Conservation (phyloP, 441 rosid species). For the Flueggea neowawraea region DNA sequence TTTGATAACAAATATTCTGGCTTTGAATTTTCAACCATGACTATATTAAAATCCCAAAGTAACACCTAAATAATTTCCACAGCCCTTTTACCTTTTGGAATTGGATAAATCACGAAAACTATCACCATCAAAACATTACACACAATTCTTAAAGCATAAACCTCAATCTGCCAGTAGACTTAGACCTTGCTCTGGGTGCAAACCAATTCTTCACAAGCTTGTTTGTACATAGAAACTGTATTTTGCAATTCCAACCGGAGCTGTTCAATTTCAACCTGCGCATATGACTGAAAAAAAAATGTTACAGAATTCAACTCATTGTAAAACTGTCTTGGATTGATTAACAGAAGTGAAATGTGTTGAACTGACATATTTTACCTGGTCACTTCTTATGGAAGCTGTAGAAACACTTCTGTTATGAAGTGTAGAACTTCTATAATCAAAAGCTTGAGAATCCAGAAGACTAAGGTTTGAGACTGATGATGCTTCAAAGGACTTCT, state of each 20-base stretch:
- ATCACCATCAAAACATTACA: neutral
- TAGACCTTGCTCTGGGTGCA: conserved; percentile 67
- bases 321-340: conserved; percentile 3
- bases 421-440: conserved; percentile 21
- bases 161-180: neutral
- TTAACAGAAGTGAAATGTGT: neutral
- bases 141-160: neutral
- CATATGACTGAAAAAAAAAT: conserved; percentile 35
- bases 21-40: too few relatives aligned
- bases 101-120: too few relatives aligned
- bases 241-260: conserved; percentile 59
- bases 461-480: conserved; percentile 30
- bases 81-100: too few relatives aligned
- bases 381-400: conserved; percentile 31
- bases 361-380: conserved; percentile 27
- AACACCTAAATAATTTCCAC: too few relatives aligned
- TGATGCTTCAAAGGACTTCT: conserved; percentile 26
- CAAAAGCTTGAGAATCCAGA: conserved; percentile 28
- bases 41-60: too few relatives aligned
- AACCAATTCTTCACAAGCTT: conserved; percentile 75
- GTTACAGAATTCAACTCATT: neutral
- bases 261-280: conserved; percentile 55
- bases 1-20: too few relatives aligned
- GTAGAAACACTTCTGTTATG: conserved; percentile 16
- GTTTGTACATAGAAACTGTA: conserved; percentile 62